Evolutionary conservation across 2,329 filamentous ascomycete genomes (phyloP), one percentile per base, ranked within the genome.

Genomic region (Hypoxylon sp.): DNA sequence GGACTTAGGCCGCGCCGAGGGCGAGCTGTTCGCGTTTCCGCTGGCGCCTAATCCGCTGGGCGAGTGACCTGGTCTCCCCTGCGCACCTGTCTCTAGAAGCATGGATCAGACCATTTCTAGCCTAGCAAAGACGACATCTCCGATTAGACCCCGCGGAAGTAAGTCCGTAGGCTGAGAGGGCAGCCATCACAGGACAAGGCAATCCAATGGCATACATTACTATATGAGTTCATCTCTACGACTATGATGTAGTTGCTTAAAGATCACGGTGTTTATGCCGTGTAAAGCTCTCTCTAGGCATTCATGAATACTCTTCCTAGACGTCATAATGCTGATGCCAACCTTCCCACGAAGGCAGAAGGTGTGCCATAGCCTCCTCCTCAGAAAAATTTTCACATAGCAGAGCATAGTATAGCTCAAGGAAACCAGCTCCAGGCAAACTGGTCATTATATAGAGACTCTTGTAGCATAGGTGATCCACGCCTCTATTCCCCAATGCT

Each of bases 11-110:
- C 16, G 30, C 23, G 54, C 50, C 4, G 9, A 45, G 8, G 61
- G 46, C 46, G n/a, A 34, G 0, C 41, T 64, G 0, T 53, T 19
- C 51, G 2, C 56, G 39, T 64, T 64, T 19, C 64, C 60, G 3
- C 11, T 64, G 0, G 1, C 60, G 6, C 60, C 60, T 2, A 4
- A n/a, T 5, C 11, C 32, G 21, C 5, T 37, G 0, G 37, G 50
- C 39, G 51, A 41, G 46, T 67, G 64, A 60, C 64, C 64, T 3
- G 64, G 60, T 3, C 0, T 54, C 1, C 12, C 16, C 1, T 46
- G 57, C 14, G 6, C 47, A 1, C 60, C 60, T 12, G 55, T 56
- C 5, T 25, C 37, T 5, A 55, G 45, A 0, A 32, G 37, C n/a
- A 32, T 3, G 23, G 16, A 25, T 29, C 14, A 45, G 41, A 11